A percentile compares a stretch with the other conserved stretches of the same genome.
Conservation (phyloP, 768 basidiomycete genomes). For the Leccinum subgranulosum region DNA sequence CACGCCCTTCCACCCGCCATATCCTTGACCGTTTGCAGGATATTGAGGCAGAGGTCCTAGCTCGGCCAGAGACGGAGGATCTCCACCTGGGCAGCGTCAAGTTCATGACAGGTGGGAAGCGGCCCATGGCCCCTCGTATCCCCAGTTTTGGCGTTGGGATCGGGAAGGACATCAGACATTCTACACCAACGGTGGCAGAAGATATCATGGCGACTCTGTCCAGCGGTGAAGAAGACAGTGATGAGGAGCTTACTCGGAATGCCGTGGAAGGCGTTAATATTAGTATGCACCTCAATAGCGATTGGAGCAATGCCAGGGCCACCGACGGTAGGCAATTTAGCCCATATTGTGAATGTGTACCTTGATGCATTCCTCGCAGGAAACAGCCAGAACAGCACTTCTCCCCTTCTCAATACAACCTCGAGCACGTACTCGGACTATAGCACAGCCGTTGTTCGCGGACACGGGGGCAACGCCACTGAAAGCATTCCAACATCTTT, state of each 20-base stretch:
- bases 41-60: constrained; percentile 83
- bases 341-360: constrained; percentile 4
- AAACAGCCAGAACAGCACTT: constrained; percentile 43
- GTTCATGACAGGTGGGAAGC: constrained; percentile 69
- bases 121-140: constrained; percentile 67
- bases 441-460: constrained; percentile 65
- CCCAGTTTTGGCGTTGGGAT: constrained; percentile 82
- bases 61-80: constrained; percentile 63
- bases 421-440: constrained; percentile 55
- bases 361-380: constrained; percentile 25
- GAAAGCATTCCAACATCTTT: constrained; percentile 48
- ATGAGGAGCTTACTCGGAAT: constrained; percentile 56
- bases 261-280: constrained; percentile 51
- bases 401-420: constrained; percentile 51
- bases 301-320: constrained; percentile 39
- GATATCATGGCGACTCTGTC: constrained; percentile 33
- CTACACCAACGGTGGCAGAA: constrained; percentile 32
- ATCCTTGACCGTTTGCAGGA: constrained; percentile 76
- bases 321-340: constrained; percentile 29
- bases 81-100: constrained; percentile 83
- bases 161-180: constrained; percentile 52
- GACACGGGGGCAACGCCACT: constrained; percentile 39
- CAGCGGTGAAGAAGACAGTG: constrained; percentile 58
- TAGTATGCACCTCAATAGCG: constrained; percentile 47
- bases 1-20: constrained; percentile 71